phyloP scores from a whole-genome alignment of 495 filamentous ascomycete genomes.

The Trichoderma gamsii region DNA sequence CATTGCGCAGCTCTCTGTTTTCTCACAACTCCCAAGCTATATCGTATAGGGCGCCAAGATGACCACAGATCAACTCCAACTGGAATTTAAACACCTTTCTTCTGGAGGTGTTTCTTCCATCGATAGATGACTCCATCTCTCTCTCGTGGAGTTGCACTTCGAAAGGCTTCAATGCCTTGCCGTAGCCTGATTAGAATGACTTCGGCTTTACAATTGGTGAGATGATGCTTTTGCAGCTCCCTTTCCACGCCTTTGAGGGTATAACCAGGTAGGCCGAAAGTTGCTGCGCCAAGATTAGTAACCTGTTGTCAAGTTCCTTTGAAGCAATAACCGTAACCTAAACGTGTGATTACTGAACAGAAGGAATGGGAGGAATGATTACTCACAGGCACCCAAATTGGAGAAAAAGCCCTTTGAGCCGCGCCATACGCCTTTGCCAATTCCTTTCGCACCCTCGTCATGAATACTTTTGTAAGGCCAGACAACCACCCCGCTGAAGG shows the following conservation, averaged over 20 bases:
- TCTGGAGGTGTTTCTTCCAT: not conserved
- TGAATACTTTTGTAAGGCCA: not conserved
- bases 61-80: not conserved
- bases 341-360: not conserved
- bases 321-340: not conserved
- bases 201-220: not conserved
- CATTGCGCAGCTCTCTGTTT: too few species aligned
- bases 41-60: too few species aligned
- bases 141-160: not conserved
- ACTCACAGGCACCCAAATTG: constrained; percentile 3
- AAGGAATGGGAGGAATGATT: not conserved
- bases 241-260: not conserved
- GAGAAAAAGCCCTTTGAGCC: constrained; percentile 5
- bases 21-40: too few species aligned
- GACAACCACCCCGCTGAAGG: not conserved
- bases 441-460: not conserved
- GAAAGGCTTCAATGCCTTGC: constrained; percentile 2
- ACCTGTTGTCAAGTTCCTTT: not conserved
- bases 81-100: not conserved
- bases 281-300: not conserved
- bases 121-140: not conserved
- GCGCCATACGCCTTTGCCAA: not conserved
- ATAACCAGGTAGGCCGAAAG: not conserved
- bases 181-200: not conserved
- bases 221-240: constrained; percentile 8